Conservation (phyloP, 345 rosid genomes). For the Nephelium lappaceum region DNA sequence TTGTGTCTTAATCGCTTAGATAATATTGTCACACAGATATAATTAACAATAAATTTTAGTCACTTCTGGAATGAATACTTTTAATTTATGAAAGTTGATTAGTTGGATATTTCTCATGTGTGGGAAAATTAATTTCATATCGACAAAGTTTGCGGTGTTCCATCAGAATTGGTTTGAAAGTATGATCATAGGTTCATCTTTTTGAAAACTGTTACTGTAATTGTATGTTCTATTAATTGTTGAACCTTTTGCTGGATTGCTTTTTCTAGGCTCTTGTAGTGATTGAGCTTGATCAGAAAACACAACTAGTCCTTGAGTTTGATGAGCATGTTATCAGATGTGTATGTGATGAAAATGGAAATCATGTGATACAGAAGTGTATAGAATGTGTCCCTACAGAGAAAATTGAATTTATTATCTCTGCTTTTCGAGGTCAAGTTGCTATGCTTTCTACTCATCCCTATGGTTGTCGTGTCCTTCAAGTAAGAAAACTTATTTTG, state of each 20-base stretch:
- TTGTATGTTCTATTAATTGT: not conserved
- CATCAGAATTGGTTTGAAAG: not conserved
- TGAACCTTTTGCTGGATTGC: not conserved
- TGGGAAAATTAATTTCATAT: no score
- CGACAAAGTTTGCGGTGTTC: not conserved
- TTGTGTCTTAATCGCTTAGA: no score
- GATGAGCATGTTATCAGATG: conserved; percentile 92
- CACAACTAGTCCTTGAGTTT: conserved; percentile 72
- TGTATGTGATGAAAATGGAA: conserved; percentile 95
- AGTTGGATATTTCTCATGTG: no score
- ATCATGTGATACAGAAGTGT: conserved; percentile 96
- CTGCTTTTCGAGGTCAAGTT: conserved; percentile 86
- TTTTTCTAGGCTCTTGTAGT: conserved; percentile 86
- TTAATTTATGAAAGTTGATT: not conserved
- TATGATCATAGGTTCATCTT: not conserved
- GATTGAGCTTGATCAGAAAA: conserved; percentile 90
- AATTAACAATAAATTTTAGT: not conserved
- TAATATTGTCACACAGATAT: not conserved
- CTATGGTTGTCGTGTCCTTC: conserved; percentile 97
- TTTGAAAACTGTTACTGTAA: not conserved
- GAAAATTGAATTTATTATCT: conserved; percentile 78
- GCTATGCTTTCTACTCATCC: conserved; percentile 90
- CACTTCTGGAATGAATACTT: not conserved
- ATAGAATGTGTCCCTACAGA: conserved; percentile 78
- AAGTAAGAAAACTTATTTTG: conserved; percentile 46